Evolutionary conservation across 257 asterid genomes (phyloP), one percentile per base, ranked within the genome.

Genomic region (Striga asiatica): DNA sequence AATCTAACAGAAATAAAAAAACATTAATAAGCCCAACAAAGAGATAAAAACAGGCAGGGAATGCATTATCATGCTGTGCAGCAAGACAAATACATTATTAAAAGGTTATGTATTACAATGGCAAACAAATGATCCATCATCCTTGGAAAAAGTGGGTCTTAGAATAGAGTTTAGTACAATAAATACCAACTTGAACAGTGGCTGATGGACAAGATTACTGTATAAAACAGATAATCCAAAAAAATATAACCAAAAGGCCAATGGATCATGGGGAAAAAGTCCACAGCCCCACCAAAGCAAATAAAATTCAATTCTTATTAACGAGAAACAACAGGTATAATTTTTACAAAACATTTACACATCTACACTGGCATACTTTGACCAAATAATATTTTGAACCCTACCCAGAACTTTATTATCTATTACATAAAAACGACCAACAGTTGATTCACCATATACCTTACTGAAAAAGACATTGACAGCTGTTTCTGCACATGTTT

Each of bases 401-500:
- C 16, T 23, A 20, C 19, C 9, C 12, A 47, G 31, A 61, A 38
- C 13, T 52, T 45, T 48, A 32, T 27, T 7, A 41, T 13, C 5
- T 37, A 63, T 41, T 43, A 50, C 31, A 56, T 50, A 14, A 21
- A 53, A 42, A 27, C n/a, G 21, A 68, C 51, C 34, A 58, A 46
- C 7, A 39, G 47, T 42, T 43, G 28, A 55, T 41, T 31, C 63
- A 76, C 76, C 76, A 20, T 24, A 22, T 79, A 92, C 99, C 97
- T 92, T 92, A 68, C 89, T 74, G 63, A 92, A 81, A 61, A 88
- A 92, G 53, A 92, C 88, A 56, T 72, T 78, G 28, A 88, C 77
- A 18, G 94, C 89, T 39, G 97, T 88, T 81, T 92, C 99, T n/a
- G 99, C 99, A 68, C 95, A 88, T 1, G 97, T 88, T 78, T 92